Conservation (phyloP, 2,329 filamentous ascomycete species). For the Alternaria sp. region DNA sequence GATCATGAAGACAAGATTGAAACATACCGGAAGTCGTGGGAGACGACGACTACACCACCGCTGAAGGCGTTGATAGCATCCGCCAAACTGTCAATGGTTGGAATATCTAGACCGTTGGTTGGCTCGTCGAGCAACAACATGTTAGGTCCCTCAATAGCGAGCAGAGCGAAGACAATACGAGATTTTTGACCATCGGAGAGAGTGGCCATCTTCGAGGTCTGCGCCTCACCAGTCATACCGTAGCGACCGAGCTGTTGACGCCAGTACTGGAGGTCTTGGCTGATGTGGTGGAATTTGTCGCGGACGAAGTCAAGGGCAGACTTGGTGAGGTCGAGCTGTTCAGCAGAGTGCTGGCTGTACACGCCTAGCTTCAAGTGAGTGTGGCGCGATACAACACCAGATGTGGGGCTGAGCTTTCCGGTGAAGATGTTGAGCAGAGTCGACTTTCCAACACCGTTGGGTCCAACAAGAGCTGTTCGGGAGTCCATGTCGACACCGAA, state of each 20-base stretch:
- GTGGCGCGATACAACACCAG: conserved; percentile 84
- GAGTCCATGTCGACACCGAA: conserved; percentile 99
- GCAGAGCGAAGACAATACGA: conserved; percentile 94
- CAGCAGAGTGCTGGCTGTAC: conserved; percentile 98
- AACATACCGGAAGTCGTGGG: conserved; percentile 95
- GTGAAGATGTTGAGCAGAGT: conserved; percentile 97
- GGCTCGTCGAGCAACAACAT: conserved; percentile 98
- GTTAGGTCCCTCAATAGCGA: conserved; percentile 95
- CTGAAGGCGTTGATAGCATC: conserved; percentile 97
- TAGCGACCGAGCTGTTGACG: conserved; percentile 95
- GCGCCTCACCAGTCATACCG: conserved; percentile 88
- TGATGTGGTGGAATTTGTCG: conserved; percentile 88
- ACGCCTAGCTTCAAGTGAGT: conserved; percentile 98
- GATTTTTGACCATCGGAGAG: conserved; percentile 97
- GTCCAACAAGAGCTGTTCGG: conserved; percentile 92
- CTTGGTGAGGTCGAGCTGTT: conserved; percentile 98
- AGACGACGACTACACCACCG: conserved; percentile 96
- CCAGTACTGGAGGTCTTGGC: conserved; percentile 99
- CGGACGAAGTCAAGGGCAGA: conserved; percentile 96
- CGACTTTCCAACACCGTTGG: conserved; percentile 99
- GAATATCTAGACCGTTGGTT: conserved; percentile 99
- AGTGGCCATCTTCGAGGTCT: conserved; percentile 97
- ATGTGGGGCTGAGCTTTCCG: conserved; percentile 86
- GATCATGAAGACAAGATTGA: background rate
- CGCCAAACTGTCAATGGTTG: conserved; percentile 95